These are phyloP conservation scores for Eutrema japonicum DNA, from an alignment of 345 rosid species.

Conservation along the genomic window DNA sequence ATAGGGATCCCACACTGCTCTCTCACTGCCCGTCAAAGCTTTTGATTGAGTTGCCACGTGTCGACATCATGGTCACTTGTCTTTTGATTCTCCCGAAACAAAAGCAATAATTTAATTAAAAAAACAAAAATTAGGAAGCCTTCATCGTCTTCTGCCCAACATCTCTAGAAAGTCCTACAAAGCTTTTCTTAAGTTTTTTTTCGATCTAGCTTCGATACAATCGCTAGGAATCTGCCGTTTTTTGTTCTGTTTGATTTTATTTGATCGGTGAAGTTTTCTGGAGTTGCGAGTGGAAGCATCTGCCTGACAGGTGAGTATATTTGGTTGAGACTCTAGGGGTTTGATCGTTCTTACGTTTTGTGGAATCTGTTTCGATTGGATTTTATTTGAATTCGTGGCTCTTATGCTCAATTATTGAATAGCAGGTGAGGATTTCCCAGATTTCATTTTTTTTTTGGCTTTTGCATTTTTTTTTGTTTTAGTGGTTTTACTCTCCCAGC, in stretches of 20 bases:
- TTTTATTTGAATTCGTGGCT: background rate
- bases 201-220: slow-evolving; percentile 28
- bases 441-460: background rate
- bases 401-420: background rate
- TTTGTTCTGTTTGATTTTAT: slow-evolving; percentile 6
- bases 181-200: slow-evolving; percentile 2
- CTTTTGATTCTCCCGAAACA: slow-evolving; percentile 39
- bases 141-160: slow-evolving; percentile 35
- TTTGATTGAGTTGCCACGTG: slow-evolving; percentile 67
- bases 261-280: slow-evolving; percentile 38
- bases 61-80: slow-evolving; percentile 38
- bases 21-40: slow-evolving; percentile 55
- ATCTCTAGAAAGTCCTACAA: slow-evolving; percentile 54
- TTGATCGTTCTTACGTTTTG: slow-evolving; percentile 32
- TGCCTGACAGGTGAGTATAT: slow-evolving; percentile 47
- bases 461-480: slow-evolving; percentile 8
- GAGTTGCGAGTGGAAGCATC: slow-evolving; percentile 34
- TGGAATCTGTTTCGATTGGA: slow-evolving; percentile 27
- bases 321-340: slow-evolving; percentile 24
- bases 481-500: too few relatives aligned
- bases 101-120: slow-evolving; percentile 36
- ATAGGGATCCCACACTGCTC: slow-evolving; percentile 69
- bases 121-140: slow-evolving; percentile 34
- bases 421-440: slow-evolving; percentile 27
- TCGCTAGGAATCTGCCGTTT: slow-evolving; percentile 11